Percentiles rank a stretch among this genome's conserved stretches.
Evolutionary conservation across 257 asterid genomes (phyloP).

Genomic region (Penstemon newberryi): DNA sequence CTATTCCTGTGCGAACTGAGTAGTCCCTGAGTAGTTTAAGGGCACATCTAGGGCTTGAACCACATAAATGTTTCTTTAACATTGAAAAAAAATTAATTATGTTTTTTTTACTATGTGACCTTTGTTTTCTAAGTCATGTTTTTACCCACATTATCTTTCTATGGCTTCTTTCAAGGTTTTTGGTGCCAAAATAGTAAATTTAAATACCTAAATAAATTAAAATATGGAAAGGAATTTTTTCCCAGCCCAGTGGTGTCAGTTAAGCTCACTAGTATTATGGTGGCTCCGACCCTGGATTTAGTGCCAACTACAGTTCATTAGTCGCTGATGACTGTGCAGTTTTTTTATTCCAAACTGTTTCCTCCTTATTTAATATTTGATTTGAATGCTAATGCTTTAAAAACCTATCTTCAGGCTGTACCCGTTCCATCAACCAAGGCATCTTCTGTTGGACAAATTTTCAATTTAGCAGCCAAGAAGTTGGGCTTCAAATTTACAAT

Average conservation of each 20-base stretch:
- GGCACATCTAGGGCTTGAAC: not conserved
- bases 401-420: constrained; percentile 53
- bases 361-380: constrained; percentile 18
- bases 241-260: not conserved
- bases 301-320: constrained; percentile 25
- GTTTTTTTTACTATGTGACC: not conserved
- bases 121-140: not conserved
- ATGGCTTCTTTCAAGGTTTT: not conserved
- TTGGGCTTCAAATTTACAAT: constrained; percentile 74
- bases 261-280: too few relatives aligned
- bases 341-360: constrained; percentile 2
- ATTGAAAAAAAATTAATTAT: not conserved
- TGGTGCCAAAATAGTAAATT: not conserved
- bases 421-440: constrained; percentile 81
- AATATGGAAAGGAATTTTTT: not conserved
- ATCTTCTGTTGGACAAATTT: constrained; percentile 66
- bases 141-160: not conserved
- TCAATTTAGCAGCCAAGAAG: constrained; percentile 83
- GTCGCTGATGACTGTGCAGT: constrained; percentile 19
- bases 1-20: constrained; percentile 17
- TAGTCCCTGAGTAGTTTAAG: not conserved
- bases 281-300: not conserved
- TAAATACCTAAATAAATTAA: not conserved
- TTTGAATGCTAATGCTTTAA: constrained; percentile 26
- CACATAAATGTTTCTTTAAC: not conserved